Percentiles rank a stretch among this genome's conserved stretches.
Conservation (phyloP, 768 basidiomycete species). For the Boletus pseudo-olivaceus region DNA sequence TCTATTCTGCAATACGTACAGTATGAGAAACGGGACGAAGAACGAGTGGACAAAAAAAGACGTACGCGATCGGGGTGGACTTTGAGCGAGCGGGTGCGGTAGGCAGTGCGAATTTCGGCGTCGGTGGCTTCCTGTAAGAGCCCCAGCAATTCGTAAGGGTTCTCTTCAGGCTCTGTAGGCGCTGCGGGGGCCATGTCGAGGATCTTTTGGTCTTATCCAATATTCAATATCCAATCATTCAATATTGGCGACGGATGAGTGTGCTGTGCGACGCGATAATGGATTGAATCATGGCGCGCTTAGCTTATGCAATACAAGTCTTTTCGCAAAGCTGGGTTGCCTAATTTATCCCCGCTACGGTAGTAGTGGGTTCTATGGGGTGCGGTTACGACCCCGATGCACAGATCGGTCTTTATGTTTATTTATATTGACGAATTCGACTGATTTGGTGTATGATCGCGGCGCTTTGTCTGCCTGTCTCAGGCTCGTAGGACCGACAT, state of each 20-base stretch:
- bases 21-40: conserved; percentile 12
- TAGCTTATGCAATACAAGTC: conserved; percentile 10
- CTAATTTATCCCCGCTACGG: neutral
- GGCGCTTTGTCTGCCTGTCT: too few species aligned
- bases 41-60: conserved; percentile 18
- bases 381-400: too few species aligned
- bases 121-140: conserved; percentile 65
- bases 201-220: neutral
- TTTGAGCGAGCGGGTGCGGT: conserved; percentile 75
- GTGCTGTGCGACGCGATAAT: neutral
- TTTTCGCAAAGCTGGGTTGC: neutral
- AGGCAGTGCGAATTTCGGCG: conserved; percentile 75
- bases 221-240: too few species aligned
- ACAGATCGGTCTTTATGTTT: too few species aligned
- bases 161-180: conserved; percentile 52
- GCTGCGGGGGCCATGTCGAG: conserved; percentile 23
- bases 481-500: too few species aligned
- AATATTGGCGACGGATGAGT: neutral
- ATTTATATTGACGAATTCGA: too few species aligned
- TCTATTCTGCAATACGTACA: conserved; percentile 50
- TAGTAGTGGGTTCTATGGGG: too few species aligned
- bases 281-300: too few species aligned
- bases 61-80: conserved; percentile 83
- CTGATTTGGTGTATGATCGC: too few species aligned
- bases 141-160: conserved; percentile 71